Evolutionary conservation across 805 yeast species (phyloP).

Genomic region (Candida stauntonica): DNA sequence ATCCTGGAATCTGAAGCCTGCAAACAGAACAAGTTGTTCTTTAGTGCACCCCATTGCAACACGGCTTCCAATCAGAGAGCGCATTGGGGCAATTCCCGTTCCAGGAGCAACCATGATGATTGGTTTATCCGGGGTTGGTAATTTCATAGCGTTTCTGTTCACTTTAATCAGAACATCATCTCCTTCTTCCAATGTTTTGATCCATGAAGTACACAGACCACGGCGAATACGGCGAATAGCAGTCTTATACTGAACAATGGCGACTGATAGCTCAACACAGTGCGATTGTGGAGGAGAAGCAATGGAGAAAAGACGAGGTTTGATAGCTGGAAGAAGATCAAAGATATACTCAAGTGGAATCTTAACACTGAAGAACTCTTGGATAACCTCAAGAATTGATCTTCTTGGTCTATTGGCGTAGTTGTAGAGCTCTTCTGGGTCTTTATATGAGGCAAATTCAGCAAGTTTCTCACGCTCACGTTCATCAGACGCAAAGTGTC

Average conservation of each 20-base stretch:
- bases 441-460: conserved; percentile 70
- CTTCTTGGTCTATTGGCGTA: conserved; percentile 93
- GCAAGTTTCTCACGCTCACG: conserved; percentile 70
- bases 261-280: conserved; percentile 65
- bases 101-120: conserved; percentile 85
- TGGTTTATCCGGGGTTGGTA: conserved; percentile 36
- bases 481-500: conserved; percentile 73
- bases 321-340: conserved; percentile 73
- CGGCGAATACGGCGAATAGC: conserved; percentile 67
- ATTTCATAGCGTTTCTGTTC: conserved; percentile 40
- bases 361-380: conserved; percentile 71
- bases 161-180: conserved; percentile 51
- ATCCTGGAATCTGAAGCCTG: conserved; percentile 64
- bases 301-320: conserved; percentile 81
- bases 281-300: conserved; percentile 53
- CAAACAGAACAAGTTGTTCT: conserved; percentile 50
- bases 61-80: conserved; percentile 47
- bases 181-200: conserved; percentile 45
- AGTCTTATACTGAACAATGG: conserved; percentile 84
- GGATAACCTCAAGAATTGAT: conserved; percentile 75
- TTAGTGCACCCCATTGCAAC: conserved; percentile 29
- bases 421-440: conserved; percentile 77
- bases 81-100: conserved; percentile 94
- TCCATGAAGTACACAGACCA: conserved; percentile 82
- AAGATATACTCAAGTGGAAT: conserved; percentile 74